These are phyloP conservation scores for Tricholoma saponaceum DNA, from an alignment of 768 basidiomycete species.

Conservation along the genomic window DNA sequence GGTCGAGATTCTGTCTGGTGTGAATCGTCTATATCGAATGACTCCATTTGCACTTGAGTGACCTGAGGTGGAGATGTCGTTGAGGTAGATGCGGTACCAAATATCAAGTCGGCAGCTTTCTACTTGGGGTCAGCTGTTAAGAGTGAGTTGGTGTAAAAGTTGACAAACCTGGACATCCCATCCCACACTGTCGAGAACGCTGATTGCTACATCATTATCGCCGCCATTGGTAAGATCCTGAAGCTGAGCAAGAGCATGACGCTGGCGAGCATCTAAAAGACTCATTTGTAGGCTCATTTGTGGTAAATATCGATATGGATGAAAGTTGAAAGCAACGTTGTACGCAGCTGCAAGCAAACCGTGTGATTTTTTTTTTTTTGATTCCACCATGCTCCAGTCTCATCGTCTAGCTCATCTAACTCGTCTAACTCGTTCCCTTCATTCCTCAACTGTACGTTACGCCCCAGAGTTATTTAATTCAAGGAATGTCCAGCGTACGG, in stretches of 20 bases:
- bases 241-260: constrained; percentile 40
- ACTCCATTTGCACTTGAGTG: constrained; percentile 23
- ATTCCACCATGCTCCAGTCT: constrained; percentile 12
- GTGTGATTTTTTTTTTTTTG: not conserved
- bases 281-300: constrained; percentile 12
- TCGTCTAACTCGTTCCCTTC: constrained; percentile 11
- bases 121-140: constrained; percentile 19
- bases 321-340: not conserved
- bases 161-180: constrained; percentile 65
- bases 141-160: not conserved
- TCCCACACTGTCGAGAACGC: constrained; percentile 54
- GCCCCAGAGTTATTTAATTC: constrained; percentile 39
- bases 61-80: constrained; percentile 12
- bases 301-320: no score
- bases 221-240: constrained; percentile 55
- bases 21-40: constrained; percentile 52
- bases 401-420: constrained; percentile 6
- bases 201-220: constrained; percentile 59
- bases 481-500: constrained; percentile 67
- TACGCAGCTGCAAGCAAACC: not conserved
- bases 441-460: constrained; percentile 4
- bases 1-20: constrained; percentile 26
- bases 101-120: constrained; percentile 60
- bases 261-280: constrained; percentile 16
- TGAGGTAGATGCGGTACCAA: constrained; percentile 29